Percentiles rank a stretch among this genome's conserved stretches.
Evolutionary conservation across 306 rosid genomes (phyloP).

Genomic region (Cyamopsis tetragonoloba): DNA sequence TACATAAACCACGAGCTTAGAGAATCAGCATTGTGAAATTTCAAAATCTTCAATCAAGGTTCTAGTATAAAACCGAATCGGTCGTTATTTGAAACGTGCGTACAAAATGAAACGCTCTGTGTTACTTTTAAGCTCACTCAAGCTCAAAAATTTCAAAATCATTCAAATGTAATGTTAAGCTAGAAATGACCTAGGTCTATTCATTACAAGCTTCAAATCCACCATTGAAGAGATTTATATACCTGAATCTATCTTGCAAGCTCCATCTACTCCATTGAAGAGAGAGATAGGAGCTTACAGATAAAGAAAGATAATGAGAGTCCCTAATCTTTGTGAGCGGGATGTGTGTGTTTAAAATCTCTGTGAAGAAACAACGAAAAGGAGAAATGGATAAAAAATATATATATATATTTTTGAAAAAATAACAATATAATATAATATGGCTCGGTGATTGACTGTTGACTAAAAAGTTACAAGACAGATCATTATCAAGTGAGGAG

Average conservation of each 20-base stretch:
- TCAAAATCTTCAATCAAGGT: background rate
- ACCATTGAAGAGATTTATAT: conserved; percentile 37
- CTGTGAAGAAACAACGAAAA: background rate
- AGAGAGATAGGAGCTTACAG: conserved; percentile 34
- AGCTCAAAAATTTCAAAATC: background rate
- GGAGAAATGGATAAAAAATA: background rate
- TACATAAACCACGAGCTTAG: too few species aligned
- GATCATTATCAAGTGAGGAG: background rate
- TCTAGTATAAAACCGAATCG: background rate
- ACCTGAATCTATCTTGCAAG: conserved; percentile 51
- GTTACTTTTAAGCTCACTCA: background rate
- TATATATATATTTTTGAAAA: background rate
- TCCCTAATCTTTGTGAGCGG: conserved; percentile 26
- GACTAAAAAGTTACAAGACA: conserved; percentile 27
- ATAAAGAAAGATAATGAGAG: background rate
- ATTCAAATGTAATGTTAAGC: background rate
- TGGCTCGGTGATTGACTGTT: conserved; percentile 19
- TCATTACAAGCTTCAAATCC: conserved; percentile 31
- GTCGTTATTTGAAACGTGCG: background rate
- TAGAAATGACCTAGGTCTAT: conserved; percentile 55
- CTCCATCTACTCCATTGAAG: conserved; percentile 35
- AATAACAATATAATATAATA: background rate
- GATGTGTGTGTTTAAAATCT: conserved; percentile 28
- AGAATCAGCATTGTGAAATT: conserved; percentile 10
- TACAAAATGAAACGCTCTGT: background rate